Base-by-base conservation (phyloP, 2,329 filamentous ascomycete species). In the Epicoccum nigrum region DNA sequence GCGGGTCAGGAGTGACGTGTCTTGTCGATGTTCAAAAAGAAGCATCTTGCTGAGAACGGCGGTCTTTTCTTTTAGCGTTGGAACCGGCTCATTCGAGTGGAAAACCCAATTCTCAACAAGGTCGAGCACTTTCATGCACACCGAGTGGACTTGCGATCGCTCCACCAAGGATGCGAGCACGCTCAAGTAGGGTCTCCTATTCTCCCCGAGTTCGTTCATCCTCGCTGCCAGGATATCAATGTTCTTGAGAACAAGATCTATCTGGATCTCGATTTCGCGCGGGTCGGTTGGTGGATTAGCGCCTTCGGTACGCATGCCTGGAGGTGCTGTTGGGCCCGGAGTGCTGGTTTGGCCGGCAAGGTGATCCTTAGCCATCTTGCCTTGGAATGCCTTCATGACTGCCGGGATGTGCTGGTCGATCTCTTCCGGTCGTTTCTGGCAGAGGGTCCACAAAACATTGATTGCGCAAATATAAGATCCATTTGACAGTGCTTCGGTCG, bases 41-140 rank as follows among this genome's bases (percentile, higher is more conserved):
- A 97, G 79, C 94, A 99, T 99, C 77, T 99, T 99, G 65, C 96
- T 92, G n/a, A 99, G 78, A 1, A 99, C 94, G 1, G 95, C 95
- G 0, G 93, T 97, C 79, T 99, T 99, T 75, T 99, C 95, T 73
- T 99, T 99, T 1, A 99, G 81, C 0, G 94, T 99, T 0, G 94
- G 94, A 82, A 94, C 97, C 2, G 92, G 94, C 58, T 96, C 94
- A 51, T 91, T 92, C 0, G 91, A 94, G 59, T 91, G 85, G 79
- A 99, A 99, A 5, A 99, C 90, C 95, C 95, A 99, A 25, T 82
- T 84, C 70, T 97, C 93, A 4, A 97, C 93, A 84, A 99, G 93
- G 42, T 88, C 86, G 21, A 99, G 78, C 46, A 99, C 92, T 76
- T 96, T 96, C 66, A 90, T 88, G 73, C 94, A 97, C 7, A 99